Base-by-base conservation (phyloP, 305 asterid species). In the Solanum aculeatissimum region DNA sequence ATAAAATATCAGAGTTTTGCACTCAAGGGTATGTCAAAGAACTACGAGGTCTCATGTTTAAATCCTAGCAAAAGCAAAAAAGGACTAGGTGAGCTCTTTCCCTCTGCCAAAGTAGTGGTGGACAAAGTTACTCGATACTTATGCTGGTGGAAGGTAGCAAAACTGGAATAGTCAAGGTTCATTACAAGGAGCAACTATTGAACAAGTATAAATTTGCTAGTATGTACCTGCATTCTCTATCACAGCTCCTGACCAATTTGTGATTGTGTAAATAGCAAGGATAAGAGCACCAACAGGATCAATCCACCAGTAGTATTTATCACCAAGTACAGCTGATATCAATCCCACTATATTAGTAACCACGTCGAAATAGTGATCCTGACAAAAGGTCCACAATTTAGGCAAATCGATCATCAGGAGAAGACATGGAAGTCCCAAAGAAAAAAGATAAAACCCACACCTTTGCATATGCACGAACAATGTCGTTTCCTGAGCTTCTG, bases 401-500 rank as follows among this genome's bases (percentile, higher is more conserved):
- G 80, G 40, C 84, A 45, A 81, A 65, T 11, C 51, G 43, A 19
- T 75, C 32, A 21, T 57, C 75, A 57, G 3, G 54, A 51, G 47
- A 86, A 82, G 84, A 75, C 57, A 35, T 49, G 27, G 38, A 74
- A 42, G 19, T 18, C 4, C 78, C 82, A 12, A 53, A 43, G 49
- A 42, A 42, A 63, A 70, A 35, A 29, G 25, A 45, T 13, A 83
- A 74, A 15, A 35, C 47, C 29, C 27, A 63, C 87, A 95, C 98
- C 98, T 95, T 90, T 5, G 98, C 98, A 79, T 95, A 95, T 42
- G 98, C 98, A 43, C 97, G 97, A 16, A 95, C 98, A 75, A 95
- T 95, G 32, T 90, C 83, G 80, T 94, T 94, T 84, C 91, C 89
- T 4, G 97, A 94, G 83, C 95, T 93, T 89, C 89, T 92, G 93